These are phyloP conservation scores for Sporothrix curviconia DNA, from an alignment of 2,329 filamentous ascomycete genomes.

Conservation along the genomic window DNA sequence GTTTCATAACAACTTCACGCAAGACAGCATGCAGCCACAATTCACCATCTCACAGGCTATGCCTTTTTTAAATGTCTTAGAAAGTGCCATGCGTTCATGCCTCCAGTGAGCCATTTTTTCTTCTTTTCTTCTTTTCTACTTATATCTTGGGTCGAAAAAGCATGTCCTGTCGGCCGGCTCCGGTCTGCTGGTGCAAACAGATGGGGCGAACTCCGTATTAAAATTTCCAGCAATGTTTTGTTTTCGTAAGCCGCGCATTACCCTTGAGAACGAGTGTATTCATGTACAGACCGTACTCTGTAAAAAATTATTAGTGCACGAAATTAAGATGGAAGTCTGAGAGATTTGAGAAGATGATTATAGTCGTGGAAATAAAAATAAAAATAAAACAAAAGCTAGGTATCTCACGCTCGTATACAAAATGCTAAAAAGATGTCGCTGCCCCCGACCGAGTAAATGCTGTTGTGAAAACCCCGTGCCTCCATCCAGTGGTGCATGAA, in stretches of 20 bases:
- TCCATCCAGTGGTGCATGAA: not conserved
- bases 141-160: not conserved
- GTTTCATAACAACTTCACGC: too few species aligned
- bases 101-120: too few species aligned
- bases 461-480: not conserved
- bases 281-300: too few species aligned
- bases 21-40: too few species aligned
- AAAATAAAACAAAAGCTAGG: not conserved
- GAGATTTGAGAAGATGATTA: too few species aligned
- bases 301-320: not conserved
- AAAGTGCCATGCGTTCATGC: too few species aligned
- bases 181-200: not conserved
- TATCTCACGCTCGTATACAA: constrained; percentile 9
- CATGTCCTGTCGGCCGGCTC: not conserved
- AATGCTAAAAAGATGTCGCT: not conserved
- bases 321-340: not conserved
- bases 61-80: too few species aligned
- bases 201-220: too few species aligned
- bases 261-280: not conserved
- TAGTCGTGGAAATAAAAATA: not conserved
- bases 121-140: not conserved
- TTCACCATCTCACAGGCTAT: too few species aligned
- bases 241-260: not conserved
- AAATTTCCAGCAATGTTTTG: too few species aligned
- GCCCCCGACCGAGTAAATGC: constrained; percentile 1